These are phyloP conservation scores for Coemansia sp. DNA, from an alignment of 192 early-diverging fungal species.

Conservation along the genomic window DNA sequence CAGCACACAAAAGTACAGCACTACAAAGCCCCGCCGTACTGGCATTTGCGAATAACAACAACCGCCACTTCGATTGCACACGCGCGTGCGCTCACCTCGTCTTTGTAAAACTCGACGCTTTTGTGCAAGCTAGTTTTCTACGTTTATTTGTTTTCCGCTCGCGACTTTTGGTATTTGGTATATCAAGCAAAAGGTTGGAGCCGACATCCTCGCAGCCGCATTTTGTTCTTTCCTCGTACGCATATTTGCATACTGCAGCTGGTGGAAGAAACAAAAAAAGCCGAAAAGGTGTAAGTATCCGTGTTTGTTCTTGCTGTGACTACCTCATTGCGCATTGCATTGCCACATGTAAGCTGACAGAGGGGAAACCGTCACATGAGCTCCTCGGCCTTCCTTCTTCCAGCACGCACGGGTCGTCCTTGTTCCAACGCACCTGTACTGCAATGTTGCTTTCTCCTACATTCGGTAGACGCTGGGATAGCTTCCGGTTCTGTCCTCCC, in stretches of 20 bases:
- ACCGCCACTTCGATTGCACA: constrained; percentile 1
- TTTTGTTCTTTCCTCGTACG: not conserved
- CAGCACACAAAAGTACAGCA: constrained; percentile 2
- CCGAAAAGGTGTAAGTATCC: constrained; percentile 3
- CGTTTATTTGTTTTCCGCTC: not conserved
- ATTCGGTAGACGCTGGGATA: too few species aligned
- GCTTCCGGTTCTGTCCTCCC: too few species aligned
- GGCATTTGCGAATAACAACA: not conserved
- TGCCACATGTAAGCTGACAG: not conserved
- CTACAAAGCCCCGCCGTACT: not conserved
- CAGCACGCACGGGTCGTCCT: too few species aligned
- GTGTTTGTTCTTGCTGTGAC: not conserved
- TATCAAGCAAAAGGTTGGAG: not conserved
- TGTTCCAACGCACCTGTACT: not conserved
- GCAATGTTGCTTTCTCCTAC: not conserved
- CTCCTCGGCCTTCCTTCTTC: not conserved
- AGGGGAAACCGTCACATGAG: not conserved
- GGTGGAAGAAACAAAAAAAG: not conserved
- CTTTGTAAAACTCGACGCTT: not conserved
- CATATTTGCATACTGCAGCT: constrained; percentile 13
- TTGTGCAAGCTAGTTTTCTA: constrained; percentile 2
- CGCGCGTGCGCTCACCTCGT: not conserved
- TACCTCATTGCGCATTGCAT: constrained; percentile 2
- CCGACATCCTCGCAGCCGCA: not conserved
- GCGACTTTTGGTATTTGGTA: not conserved